phyloP scores from a whole-genome alignment of 2,329 filamentous ascomycete species.

The Alternaria longipes region DNA sequence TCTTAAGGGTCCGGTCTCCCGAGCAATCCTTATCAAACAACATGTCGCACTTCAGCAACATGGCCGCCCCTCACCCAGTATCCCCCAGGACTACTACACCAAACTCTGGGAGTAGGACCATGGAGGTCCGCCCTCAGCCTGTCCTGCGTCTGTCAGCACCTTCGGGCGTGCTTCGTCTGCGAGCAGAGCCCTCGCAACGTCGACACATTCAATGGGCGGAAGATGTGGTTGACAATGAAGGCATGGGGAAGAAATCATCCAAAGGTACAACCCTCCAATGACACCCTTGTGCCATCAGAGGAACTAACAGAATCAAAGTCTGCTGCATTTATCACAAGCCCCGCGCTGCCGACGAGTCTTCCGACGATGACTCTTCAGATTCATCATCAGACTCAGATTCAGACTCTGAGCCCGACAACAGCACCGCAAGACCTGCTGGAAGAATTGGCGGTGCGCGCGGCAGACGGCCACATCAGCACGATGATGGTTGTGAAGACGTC shows the following conservation, averaged over 20 bases:
- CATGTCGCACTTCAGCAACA: conserved; percentile 60
- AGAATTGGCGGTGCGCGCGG: conserved; percentile 34
- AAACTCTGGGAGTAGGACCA: conserved; percentile 33
- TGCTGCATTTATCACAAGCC: conserved; percentile 98
- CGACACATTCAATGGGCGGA: conserved; percentile 90
- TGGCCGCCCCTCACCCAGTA: conserved; percentile 30
- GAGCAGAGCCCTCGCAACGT: conserved; percentile 54
- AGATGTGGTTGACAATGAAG: conserved; percentile 94
- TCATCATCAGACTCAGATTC: conserved; percentile 64
- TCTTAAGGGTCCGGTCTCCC: conserved; percentile 69
- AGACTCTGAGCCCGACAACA: conserved; percentile 63
- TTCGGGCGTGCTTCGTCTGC: conserved; percentile 52
- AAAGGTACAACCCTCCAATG: conserved; percentile 71
- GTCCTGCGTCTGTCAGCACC: conserved; percentile 47
- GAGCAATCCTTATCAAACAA: conserved; percentile 76
- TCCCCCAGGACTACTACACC: conserved; percentile 34
- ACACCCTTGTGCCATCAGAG: background rate
- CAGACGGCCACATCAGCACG: conserved; percentile 39
- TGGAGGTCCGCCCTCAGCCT: conserved; percentile 39
- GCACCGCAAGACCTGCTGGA: conserved; percentile 54
- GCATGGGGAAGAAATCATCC: conserved; percentile 89
- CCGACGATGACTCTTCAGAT: conserved; percentile 70
- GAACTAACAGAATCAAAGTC: conserved; percentile 63
- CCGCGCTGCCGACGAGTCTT: conserved; percentile 75
- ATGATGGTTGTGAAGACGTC: conserved; percentile 51